Percentiles rank a stretch among this genome's conserved stretches.
Conservation (phyloP, 2,329 filamentous ascomycete genomes). For the Botryotinia calthae region DNA sequence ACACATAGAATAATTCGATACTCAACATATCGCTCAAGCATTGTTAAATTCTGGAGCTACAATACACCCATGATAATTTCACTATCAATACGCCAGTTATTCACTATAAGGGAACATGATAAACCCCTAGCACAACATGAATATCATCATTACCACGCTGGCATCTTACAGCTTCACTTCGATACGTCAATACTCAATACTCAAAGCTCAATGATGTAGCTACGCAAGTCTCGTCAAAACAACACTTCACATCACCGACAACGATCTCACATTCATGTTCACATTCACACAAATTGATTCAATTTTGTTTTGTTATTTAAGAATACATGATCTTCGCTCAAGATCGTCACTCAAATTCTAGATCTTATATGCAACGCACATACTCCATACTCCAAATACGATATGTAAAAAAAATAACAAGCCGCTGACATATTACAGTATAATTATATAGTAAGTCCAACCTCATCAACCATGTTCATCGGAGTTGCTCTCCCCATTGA, state of each 20-base stretch:
- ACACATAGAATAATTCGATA: neutral
- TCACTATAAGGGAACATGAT: neutral
- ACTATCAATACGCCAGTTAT: neutral
- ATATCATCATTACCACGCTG: neutral
- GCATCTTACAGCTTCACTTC: neutral
- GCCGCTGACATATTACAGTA: neutral
- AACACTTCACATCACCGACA: neutral
- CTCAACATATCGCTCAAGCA: neutral
- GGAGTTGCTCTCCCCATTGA: neutral
- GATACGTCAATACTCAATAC: neutral
- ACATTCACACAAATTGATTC: neutral
- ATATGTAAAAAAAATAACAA: neutral
- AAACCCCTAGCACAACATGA: neutral
- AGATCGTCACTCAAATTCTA: neutral
- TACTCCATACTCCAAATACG: neutral
- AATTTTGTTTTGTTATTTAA: neutral
- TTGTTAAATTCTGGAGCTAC: neutral
- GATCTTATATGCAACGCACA: neutral
- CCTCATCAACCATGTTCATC: neutral
- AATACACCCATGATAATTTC: neutral
- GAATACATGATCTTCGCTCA: neutral
- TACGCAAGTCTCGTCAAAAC: neutral
- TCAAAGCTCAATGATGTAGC: neutral
- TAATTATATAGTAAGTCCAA: neutral
- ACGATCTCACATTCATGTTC: neutral